Percentiles rank a stretch among this genome's conserved stretches.
Evolutionary conservation across 257 asterid genomes (phyloP).

Genomic region (Ligustrum vulgare): DNA sequence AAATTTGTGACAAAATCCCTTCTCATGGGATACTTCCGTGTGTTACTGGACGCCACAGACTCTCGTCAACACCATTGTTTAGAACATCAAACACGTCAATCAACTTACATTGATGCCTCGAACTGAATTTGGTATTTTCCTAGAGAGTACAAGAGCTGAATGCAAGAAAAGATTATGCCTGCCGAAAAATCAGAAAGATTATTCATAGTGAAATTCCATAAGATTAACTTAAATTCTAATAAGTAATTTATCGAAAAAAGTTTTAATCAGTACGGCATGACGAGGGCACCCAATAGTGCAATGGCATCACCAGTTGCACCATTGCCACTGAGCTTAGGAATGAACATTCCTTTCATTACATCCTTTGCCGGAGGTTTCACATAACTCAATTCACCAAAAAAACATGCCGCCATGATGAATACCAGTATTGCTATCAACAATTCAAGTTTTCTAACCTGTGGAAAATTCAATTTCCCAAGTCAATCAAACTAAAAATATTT

Average conservation of each 20-base stretch:
- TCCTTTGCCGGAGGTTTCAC: constrained; percentile 75
- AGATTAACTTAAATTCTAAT: background rate
- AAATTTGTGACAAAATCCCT: too few species aligned
- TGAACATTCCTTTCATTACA: constrained; percentile 72
- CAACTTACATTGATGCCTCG: constrained; percentile 74
- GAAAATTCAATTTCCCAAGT: background rate
- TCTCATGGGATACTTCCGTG: too few species aligned
- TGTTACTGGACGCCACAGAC: too few species aligned
- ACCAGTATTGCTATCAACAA: constrained; percentile 68
- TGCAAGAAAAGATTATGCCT: constrained; percentile 91
- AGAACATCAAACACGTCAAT: background rate
- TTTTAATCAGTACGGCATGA: constrained; percentile 71
- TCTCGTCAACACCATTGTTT: too few species aligned
- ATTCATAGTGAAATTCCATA: background rate
- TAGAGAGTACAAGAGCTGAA: constrained; percentile 86
- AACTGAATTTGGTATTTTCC: constrained; percentile 73
- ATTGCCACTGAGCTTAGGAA: constrained; percentile 72
- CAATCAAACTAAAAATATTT: background rate
- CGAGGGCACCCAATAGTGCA: constrained; percentile 87
- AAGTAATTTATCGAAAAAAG: background rate
- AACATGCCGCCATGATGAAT: constrained; percentile 85
- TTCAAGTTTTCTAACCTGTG: constrained; percentile 81
- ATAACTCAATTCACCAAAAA: constrained; percentile 75
- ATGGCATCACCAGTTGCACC: constrained; percentile 86
- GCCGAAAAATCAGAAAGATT: background rate